Conservation (phyloP, 2,329 filamentous ascomycete genomes). For the Trichoderma cornu-damae region DNA sequence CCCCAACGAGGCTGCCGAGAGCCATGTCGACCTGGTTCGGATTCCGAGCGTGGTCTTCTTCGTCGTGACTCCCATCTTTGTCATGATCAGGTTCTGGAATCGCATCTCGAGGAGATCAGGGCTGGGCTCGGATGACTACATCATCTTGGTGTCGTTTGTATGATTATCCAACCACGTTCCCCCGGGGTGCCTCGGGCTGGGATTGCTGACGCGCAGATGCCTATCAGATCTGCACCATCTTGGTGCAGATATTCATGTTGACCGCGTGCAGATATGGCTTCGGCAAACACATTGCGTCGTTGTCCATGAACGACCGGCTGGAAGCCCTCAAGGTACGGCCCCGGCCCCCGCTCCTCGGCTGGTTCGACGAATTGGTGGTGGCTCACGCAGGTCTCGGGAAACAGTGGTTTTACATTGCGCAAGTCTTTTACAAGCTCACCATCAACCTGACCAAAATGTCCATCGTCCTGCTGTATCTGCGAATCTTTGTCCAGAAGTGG, state of each 20-base stretch:
- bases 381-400: not conserved
- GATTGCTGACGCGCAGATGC: not conserved
- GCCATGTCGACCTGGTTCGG: conserved; percentile 36
- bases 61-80: conserved; percentile 38
- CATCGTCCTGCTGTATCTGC: conserved; percentile 49
- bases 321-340: conserved; percentile 35
- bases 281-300: conserved; percentile 36
- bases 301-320: conserved; percentile 32
- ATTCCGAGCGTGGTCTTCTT: conserved; percentile 41
- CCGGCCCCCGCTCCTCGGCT: not conserved
- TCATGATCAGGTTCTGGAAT: conserved; percentile 38
- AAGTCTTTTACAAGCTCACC: conserved; percentile 51
- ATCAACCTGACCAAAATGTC: conserved; percentile 51
- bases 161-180: conserved; percentile 6
- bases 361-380: no score
- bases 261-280: conserved; percentile 39
- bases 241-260: conserved; percentile 38
- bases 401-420: conserved; percentile 47
- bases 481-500: conserved; percentile 45
- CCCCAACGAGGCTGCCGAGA: conserved; percentile 26
- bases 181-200: not conserved
- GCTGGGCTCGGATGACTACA: conserved; percentile 40
- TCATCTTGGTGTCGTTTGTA: conserved; percentile 40
- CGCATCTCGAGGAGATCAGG: conserved; percentile 35
- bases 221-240: conserved; percentile 32